Evolutionary conservation across 768 basidiomycete species (phyloP), one percentile per base, ranked within the genome.

Genomic region (Pluteus cervinus): DNA sequence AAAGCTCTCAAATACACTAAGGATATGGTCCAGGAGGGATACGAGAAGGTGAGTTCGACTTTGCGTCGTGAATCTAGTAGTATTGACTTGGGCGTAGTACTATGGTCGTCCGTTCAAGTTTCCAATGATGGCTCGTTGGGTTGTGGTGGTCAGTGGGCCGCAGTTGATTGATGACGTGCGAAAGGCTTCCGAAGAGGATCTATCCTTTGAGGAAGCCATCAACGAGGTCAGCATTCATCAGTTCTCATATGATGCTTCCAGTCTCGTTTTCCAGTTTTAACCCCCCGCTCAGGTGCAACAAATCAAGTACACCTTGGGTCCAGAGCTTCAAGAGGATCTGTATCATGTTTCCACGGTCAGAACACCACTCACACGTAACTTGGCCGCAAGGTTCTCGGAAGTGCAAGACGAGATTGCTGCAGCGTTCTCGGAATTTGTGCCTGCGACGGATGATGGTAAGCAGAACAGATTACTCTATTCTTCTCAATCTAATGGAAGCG

Each of bases 291-390:
- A 63, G 57, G 38, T 47, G n/a, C 35, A 63, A 18, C 61, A 65
- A 43, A 40, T 55, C n/a, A 52, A 65, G 15, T 58, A 62, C 23
- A 67, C 63, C 0, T 37, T 69, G 9, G 62, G 61, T 12, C 36
- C 41, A 1, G 48, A 55, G 26, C 43, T 55, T 4, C 45, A 40
- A 5, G 34, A 15, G 23, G 40, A 53, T 33, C 48, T 52, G 9
- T 52, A 55, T 12, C 49, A 58, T 37, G 36, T 52, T 10, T 42
- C 48, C 17, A 48, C 56, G 17, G 47, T 62, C 26, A 51, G 57
- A 18, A 47, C 41, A 9, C 35, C 44, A 2, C 46, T 60, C 35
- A 60, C 51, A 12, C 50, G 52, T 10, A 60, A 59, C 43, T 51
- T 60, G 16, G 42, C 23, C 11, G 40, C 43, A 11, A 44, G 51